phyloP scores from a whole-genome alignment of 257 asterid genomes.

The Solanum okadae region DNA sequence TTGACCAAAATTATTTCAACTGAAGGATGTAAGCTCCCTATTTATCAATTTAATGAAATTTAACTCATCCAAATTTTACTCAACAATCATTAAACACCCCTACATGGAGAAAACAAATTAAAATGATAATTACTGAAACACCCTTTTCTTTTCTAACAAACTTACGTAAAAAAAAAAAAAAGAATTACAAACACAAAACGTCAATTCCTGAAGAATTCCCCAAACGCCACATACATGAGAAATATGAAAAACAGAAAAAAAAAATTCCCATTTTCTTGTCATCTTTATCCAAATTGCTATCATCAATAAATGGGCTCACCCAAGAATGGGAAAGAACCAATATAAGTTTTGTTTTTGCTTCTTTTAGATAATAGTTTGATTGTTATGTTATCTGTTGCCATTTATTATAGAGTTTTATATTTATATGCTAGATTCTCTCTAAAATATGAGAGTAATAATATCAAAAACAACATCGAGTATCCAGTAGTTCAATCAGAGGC shows the following conservation, averaged over 20 bases:
- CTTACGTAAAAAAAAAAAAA: not conserved
- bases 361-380: not conserved
- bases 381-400: not conserved
- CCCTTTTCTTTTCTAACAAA: not conserved
- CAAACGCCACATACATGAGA: not conserved
- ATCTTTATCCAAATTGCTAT: not conserved
- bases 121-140: not conserved
- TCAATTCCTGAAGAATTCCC: not conserved
- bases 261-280: not conserved
- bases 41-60: not conserved
- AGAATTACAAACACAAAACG: not conserved
- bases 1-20: no score
- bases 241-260: not conserved
- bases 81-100: not conserved
- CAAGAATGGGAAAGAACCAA: not conserved
- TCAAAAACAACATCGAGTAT: not conserved
- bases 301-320: not conserved
- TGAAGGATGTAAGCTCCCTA: no score
- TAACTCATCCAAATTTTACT: not conserved
- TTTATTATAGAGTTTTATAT: not conserved
- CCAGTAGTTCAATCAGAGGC: not conserved
- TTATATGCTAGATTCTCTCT: not conserved
- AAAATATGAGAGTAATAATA: not conserved
- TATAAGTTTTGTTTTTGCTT: not conserved
- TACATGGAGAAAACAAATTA: not conserved